Evolutionary conservation across 192 early-diverging fungal species (phyloP), one percentile per base, ranked within the genome.

Genomic region (Mortierella hygrophila): DNA sequence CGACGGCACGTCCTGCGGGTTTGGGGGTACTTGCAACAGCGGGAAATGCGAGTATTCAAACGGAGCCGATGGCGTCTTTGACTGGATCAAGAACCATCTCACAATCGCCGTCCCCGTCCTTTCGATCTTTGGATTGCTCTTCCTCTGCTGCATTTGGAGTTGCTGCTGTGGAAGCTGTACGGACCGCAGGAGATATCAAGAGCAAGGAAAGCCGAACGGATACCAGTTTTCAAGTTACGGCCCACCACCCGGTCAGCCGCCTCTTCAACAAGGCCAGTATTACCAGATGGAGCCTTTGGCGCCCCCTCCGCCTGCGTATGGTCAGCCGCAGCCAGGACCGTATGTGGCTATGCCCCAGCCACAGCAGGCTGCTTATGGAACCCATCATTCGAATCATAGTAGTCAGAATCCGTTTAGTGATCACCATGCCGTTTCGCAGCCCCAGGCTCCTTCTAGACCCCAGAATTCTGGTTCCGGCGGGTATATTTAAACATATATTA

Each of bases 1-100:
- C 9, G 94, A 96, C 46, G 95, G 94, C 44, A 93, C 93, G 0
- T 88, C 92, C 20, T 96, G 95, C 76, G 95, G 94, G 35, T 88
- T 90, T 80, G 88, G 87, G 52, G 94, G 95, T 49, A 85, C 70
- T 21, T 96, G 95, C 83, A 89, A 90, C 60, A 85, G 88, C 10
- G 95, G 95, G 0, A 90, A 81, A 18, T 93, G 92, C 74, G 47
- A 78, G 46, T 88, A 78, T 57, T 46, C 55, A 38, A 70, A 72
- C 52, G 79, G 89, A 52, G 82, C 70, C 7, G 60, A 82, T 57
- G 88, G 87, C 10, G 77, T 88, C 18, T 23, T 77, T 40, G 74
- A 70, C 41, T 93, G 92, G 92, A 60, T 85, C 38, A 88, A 91
- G 37, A 83, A 88, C 11, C 80, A 93, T 47, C 83, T 89, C 29